Evolutionary conservation across 1,139 yeast genomes (phyloP), one percentile per base, ranked within the genome.

Genomic region (Geotrichum reessii): DNA sequence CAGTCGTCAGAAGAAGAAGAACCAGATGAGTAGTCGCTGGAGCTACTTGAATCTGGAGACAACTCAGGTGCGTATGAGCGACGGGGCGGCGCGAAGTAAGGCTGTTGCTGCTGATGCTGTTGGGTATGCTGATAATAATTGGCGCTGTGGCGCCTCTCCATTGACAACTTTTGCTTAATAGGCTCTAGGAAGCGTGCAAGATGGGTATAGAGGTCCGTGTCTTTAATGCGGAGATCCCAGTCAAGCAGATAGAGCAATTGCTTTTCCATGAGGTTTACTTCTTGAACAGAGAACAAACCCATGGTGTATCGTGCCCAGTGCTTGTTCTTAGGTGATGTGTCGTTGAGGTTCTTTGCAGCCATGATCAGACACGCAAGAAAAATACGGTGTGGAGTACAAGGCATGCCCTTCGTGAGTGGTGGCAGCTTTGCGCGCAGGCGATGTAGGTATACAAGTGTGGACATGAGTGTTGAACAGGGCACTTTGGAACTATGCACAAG

Each of bases 251-350:
- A 82, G 57, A 92, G 82, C 65, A 93, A 78, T 74, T 93, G 98
- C 65, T 91, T 80, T 75, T 93, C 99, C 69, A 95, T 89, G 70
- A 91, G 84, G 73, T 93, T 93, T 61, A 93, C 92, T 69, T 93
- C 98, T 31, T 79, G 80, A 54, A 87, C 76, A 24, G 84, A 72
- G 65, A 93, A 80, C 58, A 93, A 77, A 0, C 97, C 97, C 71
- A 86, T 84, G 17, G 98, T 90, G 76, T 91, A 91, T 62, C 82
- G 80, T 19, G 96, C 86, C 99, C 99, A 93, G 76, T 92, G 97
- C 75, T 87, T 91, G 75, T 93, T 93, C 72, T 92, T 81, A 55
- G 99, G 99, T 19, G 95, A 85, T 2, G 96, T 86, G 75, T 93
- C 99, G 73, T 93, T 93, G 64, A 92, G 81, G 63, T 85, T 85